phyloP scores from a whole-genome alignment of 306 rosid species.

The Abrus precatorius region DNA sequence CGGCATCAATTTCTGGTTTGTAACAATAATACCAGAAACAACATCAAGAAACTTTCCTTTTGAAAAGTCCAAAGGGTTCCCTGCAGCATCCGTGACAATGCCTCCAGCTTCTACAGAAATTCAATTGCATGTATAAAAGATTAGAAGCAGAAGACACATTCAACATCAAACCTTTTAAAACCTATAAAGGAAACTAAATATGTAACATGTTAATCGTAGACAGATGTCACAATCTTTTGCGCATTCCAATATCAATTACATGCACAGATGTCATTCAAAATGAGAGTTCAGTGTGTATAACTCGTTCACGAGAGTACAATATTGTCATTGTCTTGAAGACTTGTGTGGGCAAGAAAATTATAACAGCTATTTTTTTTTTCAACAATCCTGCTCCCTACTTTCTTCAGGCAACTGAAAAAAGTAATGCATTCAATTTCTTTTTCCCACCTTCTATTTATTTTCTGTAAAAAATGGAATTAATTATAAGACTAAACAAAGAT shows the following conservation, averaged over 20 bases:
- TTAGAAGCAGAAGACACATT: conserved; percentile 28
- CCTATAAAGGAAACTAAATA: not conserved
- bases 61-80: conserved; percentile 88
- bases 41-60: conserved; percentile 86
- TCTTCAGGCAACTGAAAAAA: not conserved
- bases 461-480: not conserved
- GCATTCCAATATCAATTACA: not conserved
- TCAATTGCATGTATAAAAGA: conserved; percentile 10
- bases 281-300: not conserved
- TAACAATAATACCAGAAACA: conserved; percentile 80
- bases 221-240: not conserved
- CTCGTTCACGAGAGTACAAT: not conserved
- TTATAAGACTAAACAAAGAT: not conserved
- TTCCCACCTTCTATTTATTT: no score
- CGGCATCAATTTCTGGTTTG: conserved; percentile 95
- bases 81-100: conserved; percentile 79
- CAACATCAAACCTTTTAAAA: conserved; percentile 6
- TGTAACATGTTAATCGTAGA: not conserved
- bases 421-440: not conserved
- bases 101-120: conserved; percentile 90
- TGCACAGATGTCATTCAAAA: not conserved
- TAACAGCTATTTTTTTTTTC: not conserved
- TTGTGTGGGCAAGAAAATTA: not conserved
- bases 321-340: not conserved
- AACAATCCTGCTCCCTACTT: not conserved